These are phyloP conservation scores for Teratosphaeria gauchensis DNA, from an alignment of 2,329 filamentous ascomycete genomes.

Conservation along the genomic window DNA sequence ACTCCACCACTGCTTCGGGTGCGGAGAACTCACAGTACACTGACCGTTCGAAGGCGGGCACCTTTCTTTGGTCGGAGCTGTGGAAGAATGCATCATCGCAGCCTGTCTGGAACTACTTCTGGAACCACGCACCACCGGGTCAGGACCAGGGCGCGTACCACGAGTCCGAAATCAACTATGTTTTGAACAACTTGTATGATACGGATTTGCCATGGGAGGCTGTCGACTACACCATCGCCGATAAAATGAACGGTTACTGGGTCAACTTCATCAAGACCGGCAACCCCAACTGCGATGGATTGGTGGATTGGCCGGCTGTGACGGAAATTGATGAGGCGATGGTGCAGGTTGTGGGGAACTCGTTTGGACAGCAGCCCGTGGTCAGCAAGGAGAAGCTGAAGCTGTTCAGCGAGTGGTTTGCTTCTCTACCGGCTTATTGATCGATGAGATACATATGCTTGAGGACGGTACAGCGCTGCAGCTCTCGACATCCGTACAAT, in stretches of 20 bases:
- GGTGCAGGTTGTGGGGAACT: conserved; percentile 22
- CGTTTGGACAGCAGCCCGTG: background rate
- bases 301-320: background rate
- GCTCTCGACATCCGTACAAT: too few relatives aligned
- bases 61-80: background rate
- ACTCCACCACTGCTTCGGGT: background rate
- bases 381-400: background rate
- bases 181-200: background rate
- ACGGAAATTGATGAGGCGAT: conserved; percentile 37
- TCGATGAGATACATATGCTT: background rate
- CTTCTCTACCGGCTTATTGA: background rate
- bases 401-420: background rate
- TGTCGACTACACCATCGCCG: background rate
- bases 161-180: background rate
- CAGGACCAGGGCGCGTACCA: background rate
- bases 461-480: background rate
- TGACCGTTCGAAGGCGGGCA: background rate
- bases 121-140: background rate
- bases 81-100: background rate
- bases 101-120: background rate
- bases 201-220: background rate
- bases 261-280: conserved; percentile 41
- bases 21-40: background rate
- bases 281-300: conserved; percentile 35
- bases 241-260: conserved; percentile 33